These are phyloP conservation scores for Drechslerella coelobrocha DNA, from an alignment of 2,329 filamentous ascomycete species.

Conservation along the genomic window DNA sequence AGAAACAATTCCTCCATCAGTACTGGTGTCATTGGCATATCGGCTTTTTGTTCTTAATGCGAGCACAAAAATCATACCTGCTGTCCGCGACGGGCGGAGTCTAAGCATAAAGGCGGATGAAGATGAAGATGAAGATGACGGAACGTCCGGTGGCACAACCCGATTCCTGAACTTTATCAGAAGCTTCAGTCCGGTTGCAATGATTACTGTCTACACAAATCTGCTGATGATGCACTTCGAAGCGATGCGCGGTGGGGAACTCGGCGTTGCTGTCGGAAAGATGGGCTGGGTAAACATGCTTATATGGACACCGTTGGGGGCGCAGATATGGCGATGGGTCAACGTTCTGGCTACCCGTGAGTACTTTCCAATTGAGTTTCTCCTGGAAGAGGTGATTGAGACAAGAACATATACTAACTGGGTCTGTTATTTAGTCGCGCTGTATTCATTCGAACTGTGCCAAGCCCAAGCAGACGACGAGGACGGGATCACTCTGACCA, in stretches of 20 bases:
- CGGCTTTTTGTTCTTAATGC: slow-evolving; percentile 94
- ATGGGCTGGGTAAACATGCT: slow-evolving; percentile 61
- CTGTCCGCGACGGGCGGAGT: slow-evolving; percentile 84
- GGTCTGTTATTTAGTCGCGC: slow-evolving; percentile 63
- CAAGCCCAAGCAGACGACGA: slow-evolving; percentile 80
- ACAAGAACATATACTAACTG: slow-evolving; percentile 10
- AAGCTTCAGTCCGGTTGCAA: slow-evolving; percentile 88
- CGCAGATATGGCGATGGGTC: slow-evolving; percentile 90
- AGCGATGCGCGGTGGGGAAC: slow-evolving; percentile 68
- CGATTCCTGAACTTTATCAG: slow-evolving; percentile 74
- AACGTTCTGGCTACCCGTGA: slow-evolving; percentile 80
- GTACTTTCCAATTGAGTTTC: too few species aligned
- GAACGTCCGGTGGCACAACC: slow-evolving; percentile 74
- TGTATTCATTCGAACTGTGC: slow-evolving; percentile 83
- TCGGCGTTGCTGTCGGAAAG: slow-evolving; percentile 74
- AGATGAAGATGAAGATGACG: slow-evolving; percentile 78
- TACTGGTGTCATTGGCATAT: slow-evolving; percentile 93
- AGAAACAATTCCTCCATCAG: slow-evolving; percentile 92
- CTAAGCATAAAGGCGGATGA: slow-evolving; percentile 80
- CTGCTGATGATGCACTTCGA: slow-evolving; percentile 94
- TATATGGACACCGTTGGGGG: slow-evolving; percentile 73
- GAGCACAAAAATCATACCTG: slow-evolving; percentile 92
- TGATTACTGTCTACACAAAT: slow-evolving; percentile 96
- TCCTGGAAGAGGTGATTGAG: too few species aligned
- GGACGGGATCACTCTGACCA: slow-evolving; percentile 72